A percentile compares a stretch with the other conserved stretches of the same genome.
Evolutionary conservation across 345 rosid genomes (phyloP).

Genomic region (Brassica cretica): DNA sequence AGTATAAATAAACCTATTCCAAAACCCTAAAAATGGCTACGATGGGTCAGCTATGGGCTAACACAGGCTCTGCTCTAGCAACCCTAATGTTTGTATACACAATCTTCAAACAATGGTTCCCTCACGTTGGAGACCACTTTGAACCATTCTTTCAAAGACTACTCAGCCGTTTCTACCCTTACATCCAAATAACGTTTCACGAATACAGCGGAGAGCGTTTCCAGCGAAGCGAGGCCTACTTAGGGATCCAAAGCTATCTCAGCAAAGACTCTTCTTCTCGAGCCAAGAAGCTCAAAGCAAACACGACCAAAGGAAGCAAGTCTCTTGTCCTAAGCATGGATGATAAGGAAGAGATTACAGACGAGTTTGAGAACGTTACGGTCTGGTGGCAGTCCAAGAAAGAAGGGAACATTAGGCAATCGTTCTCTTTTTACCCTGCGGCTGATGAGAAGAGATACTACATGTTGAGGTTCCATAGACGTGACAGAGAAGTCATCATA

Average conservation of each 20-base stretch:
- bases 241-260: slow-evolving; percentile 50
- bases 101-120: slow-evolving; percentile 38
- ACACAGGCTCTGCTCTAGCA: slow-evolving; percentile 37
- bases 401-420: not conserved
- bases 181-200: slow-evolving; percentile 46
- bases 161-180: slow-evolving; percentile 40
- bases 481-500: slow-evolving; percentile 43
- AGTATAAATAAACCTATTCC: not conserved
- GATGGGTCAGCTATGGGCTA: slow-evolving; percentile 34
- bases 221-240: slow-evolving; percentile 43
- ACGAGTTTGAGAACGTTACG: slow-evolving; percentile 44
- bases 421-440: slow-evolving; percentile 37
- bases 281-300: slow-evolving; percentile 58
- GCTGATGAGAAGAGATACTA: slow-evolving; percentile 43
- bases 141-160: slow-evolving; percentile 26
- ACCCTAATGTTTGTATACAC: slow-evolving; percentile 41
- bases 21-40: slow-evolving; percentile 19
- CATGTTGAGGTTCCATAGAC: slow-evolving; percentile 50
- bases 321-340: slow-evolving; percentile 50
- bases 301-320: slow-evolving; percentile 42
- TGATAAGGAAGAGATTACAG: slow-evolving; percentile 48
- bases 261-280: slow-evolving; percentile 38
- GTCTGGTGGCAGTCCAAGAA: slow-evolving; percentile 49
- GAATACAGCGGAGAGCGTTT: slow-evolving; percentile 45
- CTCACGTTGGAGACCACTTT: slow-evolving; percentile 30